Evolutionary conservation across 2,329 filamentous ascomycete genomes (phyloP).

Genomic region (Parascedosporium putredinis): DNA sequence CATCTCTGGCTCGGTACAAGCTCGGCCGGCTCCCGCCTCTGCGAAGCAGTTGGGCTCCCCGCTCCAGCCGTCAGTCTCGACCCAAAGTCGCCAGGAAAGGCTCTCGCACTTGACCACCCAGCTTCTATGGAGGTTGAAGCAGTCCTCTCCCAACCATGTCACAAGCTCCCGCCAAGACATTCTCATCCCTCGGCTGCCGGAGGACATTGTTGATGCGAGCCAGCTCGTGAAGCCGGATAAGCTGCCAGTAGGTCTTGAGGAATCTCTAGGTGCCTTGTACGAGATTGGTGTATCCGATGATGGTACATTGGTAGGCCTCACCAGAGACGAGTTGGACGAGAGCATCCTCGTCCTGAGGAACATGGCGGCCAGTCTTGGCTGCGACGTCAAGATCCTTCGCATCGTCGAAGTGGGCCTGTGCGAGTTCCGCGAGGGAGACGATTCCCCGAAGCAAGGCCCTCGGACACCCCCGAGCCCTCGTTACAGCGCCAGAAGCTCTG

Average conservation of each 20-base stretch:
- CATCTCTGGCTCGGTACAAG: slow-evolving; percentile 7
- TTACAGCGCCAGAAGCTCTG: slow-evolving; percentile 49
- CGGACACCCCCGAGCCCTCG: slow-evolving; percentile 13
- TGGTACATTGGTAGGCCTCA: slow-evolving; percentile 78
- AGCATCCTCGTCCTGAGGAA: slow-evolving; percentile 73
- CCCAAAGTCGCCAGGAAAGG: slow-evolving; percentile 68
- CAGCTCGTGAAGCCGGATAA: slow-evolving; percentile 40
- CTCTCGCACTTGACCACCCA: slow-evolving; percentile 91
- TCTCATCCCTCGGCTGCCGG: slow-evolving; percentile 64
- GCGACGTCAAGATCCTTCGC: slow-evolving; percentile 69
- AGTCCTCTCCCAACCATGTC: slow-evolving; percentile 85
- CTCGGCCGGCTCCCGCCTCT: slow-evolving; percentile 12
- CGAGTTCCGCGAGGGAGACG: slow-evolving; percentile 50
- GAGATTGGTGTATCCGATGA: slow-evolving; percentile 96
- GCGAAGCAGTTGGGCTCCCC: slow-evolving; percentile 16
- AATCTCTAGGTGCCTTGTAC: slow-evolving; percentile 86
- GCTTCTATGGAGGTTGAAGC: slow-evolving; percentile 85
- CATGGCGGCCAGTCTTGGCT: slow-evolving; percentile 90
- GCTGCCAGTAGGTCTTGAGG: slow-evolving; percentile 71
- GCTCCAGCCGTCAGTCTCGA: slow-evolving; percentile 35
- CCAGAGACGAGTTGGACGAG: slow-evolving; percentile 84
- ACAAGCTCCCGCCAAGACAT: slow-evolving; percentile 65
- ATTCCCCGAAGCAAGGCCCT: slow-evolving; percentile 14
- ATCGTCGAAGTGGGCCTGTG: slow-evolving; percentile 79
- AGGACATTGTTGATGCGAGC: slow-evolving; percentile 40